Conservation (phyloP, 2,329 filamentous ascomycete species). For the Colletotrichum melonis region DNA sequence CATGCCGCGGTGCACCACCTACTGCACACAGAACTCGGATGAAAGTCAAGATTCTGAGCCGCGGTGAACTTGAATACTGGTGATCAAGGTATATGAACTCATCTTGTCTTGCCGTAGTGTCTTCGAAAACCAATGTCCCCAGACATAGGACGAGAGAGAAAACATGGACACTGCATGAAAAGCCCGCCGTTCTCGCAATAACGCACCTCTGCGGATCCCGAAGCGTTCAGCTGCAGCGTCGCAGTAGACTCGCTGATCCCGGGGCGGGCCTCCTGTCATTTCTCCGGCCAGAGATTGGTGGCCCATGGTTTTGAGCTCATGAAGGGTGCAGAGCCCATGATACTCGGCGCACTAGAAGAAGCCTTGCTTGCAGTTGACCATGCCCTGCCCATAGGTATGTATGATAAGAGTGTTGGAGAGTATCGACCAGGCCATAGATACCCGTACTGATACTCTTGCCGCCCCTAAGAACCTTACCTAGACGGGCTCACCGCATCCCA, state of each 20-base stretch:
- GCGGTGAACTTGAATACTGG: background rate
- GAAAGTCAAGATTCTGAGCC: background rate
- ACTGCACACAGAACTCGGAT: background rate
- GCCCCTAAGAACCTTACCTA: background rate
- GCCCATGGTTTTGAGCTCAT: background rate
- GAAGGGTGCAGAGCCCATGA: background rate
- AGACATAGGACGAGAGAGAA: slow-evolving; percentile 1
- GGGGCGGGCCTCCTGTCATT: slow-evolving; percentile 15
- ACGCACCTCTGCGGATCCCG: slow-evolving; percentile 8
- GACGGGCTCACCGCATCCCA: slow-evolving; percentile 30
- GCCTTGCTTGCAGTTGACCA: slow-evolving; percentile 3
- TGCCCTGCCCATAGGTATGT: background rate
- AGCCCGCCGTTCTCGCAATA: slow-evolving; percentile 6
- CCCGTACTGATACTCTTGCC: background rate
- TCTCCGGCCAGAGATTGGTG: slow-evolving; percentile 8
- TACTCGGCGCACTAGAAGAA: background rate
- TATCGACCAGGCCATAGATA: background rate
- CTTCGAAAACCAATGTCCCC: background rate
- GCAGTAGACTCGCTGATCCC: slow-evolving; percentile 26
- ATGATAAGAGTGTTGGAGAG: background rate
- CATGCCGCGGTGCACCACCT: background rate
- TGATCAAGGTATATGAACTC: background rate
- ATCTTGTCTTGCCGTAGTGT: background rate
- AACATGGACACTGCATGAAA: slow-evolving; percentile 11
- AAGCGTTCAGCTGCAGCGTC: slow-evolving; percentile 15